Base-by-base conservation (phyloP, 176 grass and related monocot genomes). In the Cocos nucifera region DNA sequence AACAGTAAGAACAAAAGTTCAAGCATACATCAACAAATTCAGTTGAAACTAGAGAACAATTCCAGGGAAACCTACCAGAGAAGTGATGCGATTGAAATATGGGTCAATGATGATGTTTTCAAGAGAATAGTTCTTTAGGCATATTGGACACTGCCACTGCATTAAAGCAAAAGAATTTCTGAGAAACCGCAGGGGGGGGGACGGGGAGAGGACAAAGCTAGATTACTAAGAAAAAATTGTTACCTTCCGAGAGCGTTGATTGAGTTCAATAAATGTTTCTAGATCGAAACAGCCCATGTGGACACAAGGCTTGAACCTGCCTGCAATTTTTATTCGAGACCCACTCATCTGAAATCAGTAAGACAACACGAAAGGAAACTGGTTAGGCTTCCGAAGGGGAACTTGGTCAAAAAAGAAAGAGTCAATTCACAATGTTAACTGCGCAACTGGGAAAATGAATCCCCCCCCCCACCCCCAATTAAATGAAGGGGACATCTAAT, bases 131-230 rank as follows among this genome's bases (percentile, higher is more conserved):
- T 96, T 96, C 65, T 79, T 87, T 65, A 96, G 66, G 76, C 91
- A 96, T 77, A 84, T 85, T 71, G 91, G 91, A 49, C 91, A 96
- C 60, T 96, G 91, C 91, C 91, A 96, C 91, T 96, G 86, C 59
- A 86, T 21, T 27, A 72, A 61, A 72, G 24, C 39, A 65, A 58
- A 28, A 59, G 19, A 22, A 49, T 26, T 53, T 22, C 17, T 62
- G 69, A 52, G 16, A 59, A 64, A 22, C 3, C 21, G 21, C 21
- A 21, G 53, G 23, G 51, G 25, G 71, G n/a, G 18, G 66, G 19
- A 61, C 0, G 21, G 21, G 21, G 21, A 1, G 21, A 1, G 21
- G 21, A 63, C 28, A 63, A 21, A 53, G 26, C 2, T 7, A 49
- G 26, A 24, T 57, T 9, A 66, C 30, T 17, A 53, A 22, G 32